Evolutionary conservation across 2,329 filamentous ascomycete genomes (phyloP), one percentile per base, ranked within the genome.

Genomic region (Diaporthe sp.): DNA sequence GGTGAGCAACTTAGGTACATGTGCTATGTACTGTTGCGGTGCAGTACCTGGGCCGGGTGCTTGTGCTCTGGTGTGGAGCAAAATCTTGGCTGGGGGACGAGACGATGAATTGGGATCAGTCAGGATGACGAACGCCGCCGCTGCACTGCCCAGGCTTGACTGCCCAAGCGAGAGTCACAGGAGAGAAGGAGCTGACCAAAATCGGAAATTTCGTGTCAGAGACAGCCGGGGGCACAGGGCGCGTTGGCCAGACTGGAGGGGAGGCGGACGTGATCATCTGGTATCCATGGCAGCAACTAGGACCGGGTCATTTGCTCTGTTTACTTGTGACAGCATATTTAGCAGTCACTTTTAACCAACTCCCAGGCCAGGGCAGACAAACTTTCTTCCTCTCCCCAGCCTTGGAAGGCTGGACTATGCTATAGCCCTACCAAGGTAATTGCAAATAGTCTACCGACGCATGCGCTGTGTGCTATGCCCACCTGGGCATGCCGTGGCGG

Each of bases 121-220:
- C 52, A 75, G 74, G 64, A 74, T 76, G 60, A 71, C 67, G 28
- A 68, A 54, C 52, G 25, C n/a, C 58, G 74, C 58, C 60, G 54
- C 58, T 70, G 40, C 64, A 71, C 42, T 60, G 72, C 72, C 45
- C 55, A 71, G 72, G 52, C 72, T 52, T 50, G 40, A 64, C 28
- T 50, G 57, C 38, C 45, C 38, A 60, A 61, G 70, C 64, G 47
- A 68, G 64, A 68, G 64, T 68, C 64, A 68, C 64, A 68, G 64
- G 64, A 54, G 47, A 40, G 64, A 68, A 68, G 47, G 47, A 68
- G 25, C 71, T 35, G 35, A 47, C 60, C 71, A 45, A 28, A 42
- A 67, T 47, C 25, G 60, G 58, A 45, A 67, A 67, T 72, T 72
- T 54, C 54, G 71, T 52, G 55, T 45, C 25, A 55, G 60, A 66